Percentiles rank a stretch among this genome's conserved stretches.
These are phyloP conservation scores for Schizosaccharomyces japonicus DNA, from an alignment of 805 yeast species.

Conservation along the genomic window DNA sequence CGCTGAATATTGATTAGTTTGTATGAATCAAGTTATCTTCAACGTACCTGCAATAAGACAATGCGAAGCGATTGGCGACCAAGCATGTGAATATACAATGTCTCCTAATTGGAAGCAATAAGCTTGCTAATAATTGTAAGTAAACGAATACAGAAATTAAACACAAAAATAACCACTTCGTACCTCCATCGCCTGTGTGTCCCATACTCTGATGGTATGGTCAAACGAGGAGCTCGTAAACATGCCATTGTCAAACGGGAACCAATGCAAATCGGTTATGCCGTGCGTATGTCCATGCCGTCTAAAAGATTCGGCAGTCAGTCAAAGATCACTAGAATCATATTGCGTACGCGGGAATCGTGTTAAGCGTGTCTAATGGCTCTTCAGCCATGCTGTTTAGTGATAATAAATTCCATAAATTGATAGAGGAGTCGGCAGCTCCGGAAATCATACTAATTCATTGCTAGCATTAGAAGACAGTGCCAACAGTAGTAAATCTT, in stretches of 20 bases:
- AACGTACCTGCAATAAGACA: conserved; percentile 28
- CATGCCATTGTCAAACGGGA: conserved; percentile 73
- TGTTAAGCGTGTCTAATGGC: conserved; percentile 5
- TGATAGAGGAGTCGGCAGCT: conserved; percentile 44
- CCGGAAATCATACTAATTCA: conserved; percentile 30
- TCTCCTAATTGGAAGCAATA: conserved; percentile 39
- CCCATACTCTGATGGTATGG: conserved; percentile 57
- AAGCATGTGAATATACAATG: conserved; percentile 44
- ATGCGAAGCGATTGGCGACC: conserved; percentile 19
- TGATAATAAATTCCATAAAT: conserved; percentile 36
- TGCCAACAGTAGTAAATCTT: not conserved
- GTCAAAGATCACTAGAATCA: not conserved
- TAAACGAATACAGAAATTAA: not conserved
- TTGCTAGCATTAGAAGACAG: not conserved
- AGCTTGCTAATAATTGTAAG: conserved; percentile 16
- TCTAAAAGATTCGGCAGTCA: conserved; percentile 2
- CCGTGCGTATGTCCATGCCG: conserved; percentile 39
- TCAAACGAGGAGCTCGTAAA: conserved; percentile 68
- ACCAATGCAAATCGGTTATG: conserved; percentile 56
- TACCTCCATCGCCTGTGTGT: conserved; percentile 36
- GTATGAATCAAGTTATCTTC: not conserved
- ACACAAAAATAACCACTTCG: no score
- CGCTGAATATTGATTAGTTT: not conserved
- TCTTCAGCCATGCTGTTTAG: conserved; percentile 11
- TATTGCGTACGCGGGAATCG: not conserved